These are phyloP conservation scores for Lentinus brumalis DNA, from an alignment of 768 basidiomycete species.

Conservation along the genomic window DNA sequence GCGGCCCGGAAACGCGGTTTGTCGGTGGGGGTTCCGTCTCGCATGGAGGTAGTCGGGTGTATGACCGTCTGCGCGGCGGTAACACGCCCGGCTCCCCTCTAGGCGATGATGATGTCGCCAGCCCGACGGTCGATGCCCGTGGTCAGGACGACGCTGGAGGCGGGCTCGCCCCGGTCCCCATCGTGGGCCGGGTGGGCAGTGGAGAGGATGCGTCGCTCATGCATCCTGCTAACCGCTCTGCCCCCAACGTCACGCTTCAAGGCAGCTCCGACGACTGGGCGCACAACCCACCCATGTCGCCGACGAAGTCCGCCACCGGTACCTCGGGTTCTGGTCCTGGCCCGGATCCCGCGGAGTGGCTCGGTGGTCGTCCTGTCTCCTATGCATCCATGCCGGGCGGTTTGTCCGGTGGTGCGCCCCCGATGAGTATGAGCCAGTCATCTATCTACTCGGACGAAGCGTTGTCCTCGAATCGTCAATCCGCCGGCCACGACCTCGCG, in stretches of 20 bases:
- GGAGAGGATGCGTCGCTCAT: constrained; percentile 17
- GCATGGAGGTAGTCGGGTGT: background rate
- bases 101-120: constrained; percentile 1
- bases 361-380: constrained; percentile 17
- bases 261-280: background rate
- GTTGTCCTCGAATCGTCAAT: background rate
- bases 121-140: constrained; percentile 6
- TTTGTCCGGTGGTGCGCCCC: background rate
- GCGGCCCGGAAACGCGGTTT: constrained; percentile 7
- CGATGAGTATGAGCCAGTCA: background rate
- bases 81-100: constrained; percentile 6
- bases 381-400: background rate
- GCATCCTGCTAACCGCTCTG: constrained; percentile 18
- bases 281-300: constrained; percentile 10
- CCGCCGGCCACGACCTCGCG: background rate
- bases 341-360: constrained; percentile 20
- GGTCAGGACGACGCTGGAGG: constrained; percentile 12
- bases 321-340: constrained; percentile 5
- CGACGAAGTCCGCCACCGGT: constrained; percentile 5
- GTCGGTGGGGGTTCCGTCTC: constrained; percentile 8
- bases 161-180: constrained; percentile 16
- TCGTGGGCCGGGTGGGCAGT: background rate
- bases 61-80: constrained; percentile 20
- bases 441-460: constrained; percentile 20
- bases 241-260: constrained; percentile 2